A percentile compares a stretch with the other conserved stretches of the same genome.
These are phyloP conservation scores for Termitomyces sp. DNA, from an alignment of 768 basidiomycete species.

Conservation along the genomic window DNA sequence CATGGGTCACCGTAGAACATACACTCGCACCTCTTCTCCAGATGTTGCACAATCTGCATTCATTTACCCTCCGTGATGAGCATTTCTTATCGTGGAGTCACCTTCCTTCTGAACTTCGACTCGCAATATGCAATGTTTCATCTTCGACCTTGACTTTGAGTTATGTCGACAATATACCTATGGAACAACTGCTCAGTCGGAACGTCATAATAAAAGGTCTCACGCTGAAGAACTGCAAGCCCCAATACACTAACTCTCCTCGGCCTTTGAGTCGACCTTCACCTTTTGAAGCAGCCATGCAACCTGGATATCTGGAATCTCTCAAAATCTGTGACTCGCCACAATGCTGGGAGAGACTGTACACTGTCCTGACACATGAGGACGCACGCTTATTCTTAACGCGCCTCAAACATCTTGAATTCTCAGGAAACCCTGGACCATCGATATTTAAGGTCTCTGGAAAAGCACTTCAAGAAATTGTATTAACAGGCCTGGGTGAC, in stretches of 20 bases:
- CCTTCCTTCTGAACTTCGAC: not conserved
- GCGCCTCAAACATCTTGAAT: not conserved
- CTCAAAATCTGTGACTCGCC: not conserved
- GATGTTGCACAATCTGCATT: conserved; percentile 8
- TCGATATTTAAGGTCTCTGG: not conserved
- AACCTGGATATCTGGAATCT: conserved; percentile 1
- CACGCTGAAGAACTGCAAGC: not conserved
- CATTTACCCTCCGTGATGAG: conserved; percentile 4
- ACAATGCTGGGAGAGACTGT: conserved; percentile 1
- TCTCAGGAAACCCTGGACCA: not conserved
- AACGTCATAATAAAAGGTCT: not conserved
- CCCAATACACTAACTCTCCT: not conserved
- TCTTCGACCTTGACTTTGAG: conserved; percentile 1
- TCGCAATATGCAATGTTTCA: conserved; percentile 4
- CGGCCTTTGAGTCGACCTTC: not conserved
- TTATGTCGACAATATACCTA: conserved; percentile 2
- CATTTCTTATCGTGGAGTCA: not conserved
- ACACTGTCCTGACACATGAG: not conserved
- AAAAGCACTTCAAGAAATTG: not conserved
- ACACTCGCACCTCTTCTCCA: conserved; percentile 10
- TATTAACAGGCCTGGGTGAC: not conserved
- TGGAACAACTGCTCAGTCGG: conserved; percentile 2
- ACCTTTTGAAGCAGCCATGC: not conserved
- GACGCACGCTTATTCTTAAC: not conserved
- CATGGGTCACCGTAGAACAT: conserved; percentile 14